These are phyloP conservation scores for Cenchrus purpureus DNA, from an alignment of 176 grass and related monocot species.

Conservation along the genomic window DNA sequence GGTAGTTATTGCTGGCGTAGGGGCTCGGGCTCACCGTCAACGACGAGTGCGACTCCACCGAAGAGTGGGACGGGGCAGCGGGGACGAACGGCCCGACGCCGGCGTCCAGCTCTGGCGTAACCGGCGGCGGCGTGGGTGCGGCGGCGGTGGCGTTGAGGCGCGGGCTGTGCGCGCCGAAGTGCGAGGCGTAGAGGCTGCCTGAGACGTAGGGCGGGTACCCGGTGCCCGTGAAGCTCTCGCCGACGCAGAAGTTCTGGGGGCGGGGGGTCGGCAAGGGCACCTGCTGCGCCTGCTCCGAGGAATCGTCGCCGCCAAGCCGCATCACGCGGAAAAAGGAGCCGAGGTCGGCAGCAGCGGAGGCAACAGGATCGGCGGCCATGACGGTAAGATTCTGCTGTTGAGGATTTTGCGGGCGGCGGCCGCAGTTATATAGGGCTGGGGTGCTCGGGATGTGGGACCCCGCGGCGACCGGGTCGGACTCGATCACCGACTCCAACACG, in stretches of 20 bases:
- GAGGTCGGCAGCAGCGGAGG: background rate
- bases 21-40: background rate
- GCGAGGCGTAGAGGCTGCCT: background rate
- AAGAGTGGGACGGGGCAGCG: background rate
- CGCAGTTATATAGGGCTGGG: background rate
- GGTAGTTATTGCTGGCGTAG: background rate
- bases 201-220: background rate
- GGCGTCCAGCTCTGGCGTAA: background rate
- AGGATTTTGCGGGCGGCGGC: background rate
- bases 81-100: background rate
- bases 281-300: background rate
- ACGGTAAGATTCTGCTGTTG: background rate
- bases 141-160: background rate
- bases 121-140: background rate
- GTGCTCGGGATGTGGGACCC: background rate
- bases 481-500: background rate
- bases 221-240: background rate
- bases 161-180: slow-evolving; percentile 9
- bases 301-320: background rate
- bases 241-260: background rate
- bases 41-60: background rate
- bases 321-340: background rate
- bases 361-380: background rate
- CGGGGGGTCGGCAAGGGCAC: background rate
- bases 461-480: background rate